Evolutionary conservation across 306 rosid genomes (phyloP).

Genomic region (Prunus mira): DNA sequence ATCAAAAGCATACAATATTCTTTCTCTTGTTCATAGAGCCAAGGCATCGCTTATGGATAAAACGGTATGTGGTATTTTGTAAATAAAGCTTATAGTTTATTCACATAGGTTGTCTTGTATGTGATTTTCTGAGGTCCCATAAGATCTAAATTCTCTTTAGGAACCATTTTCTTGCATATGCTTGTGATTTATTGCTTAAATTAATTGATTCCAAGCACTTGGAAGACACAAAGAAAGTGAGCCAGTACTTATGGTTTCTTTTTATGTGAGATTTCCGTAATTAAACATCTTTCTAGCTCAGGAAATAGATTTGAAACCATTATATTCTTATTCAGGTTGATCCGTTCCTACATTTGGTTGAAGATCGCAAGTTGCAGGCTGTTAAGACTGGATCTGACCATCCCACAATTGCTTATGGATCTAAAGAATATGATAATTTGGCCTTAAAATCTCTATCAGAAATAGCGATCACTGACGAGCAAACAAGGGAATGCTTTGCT

Average conservation of each 20-base stretch:
- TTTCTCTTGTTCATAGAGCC: constrained; percentile 47
- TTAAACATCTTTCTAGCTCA: constrained; percentile 9
- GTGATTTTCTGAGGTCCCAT: constrained; percentile 3
- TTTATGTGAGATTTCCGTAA: background rate
- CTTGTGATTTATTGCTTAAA: constrained; percentile 7
- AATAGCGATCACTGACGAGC: constrained; percentile 34
- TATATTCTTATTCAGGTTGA: constrained; percentile 54
- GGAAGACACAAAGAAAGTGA: background rate
- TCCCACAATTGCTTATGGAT: constrained; percentile 52
- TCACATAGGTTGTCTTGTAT: constrained; percentile 15
- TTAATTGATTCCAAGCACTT: background rate
- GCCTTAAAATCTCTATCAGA: constrained; percentile 52
- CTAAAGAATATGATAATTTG: constrained; percentile 64
- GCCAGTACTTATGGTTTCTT: constrained; percentile 5
- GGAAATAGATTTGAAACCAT: constrained; percentile 8
- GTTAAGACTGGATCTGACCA: constrained; percentile 34
- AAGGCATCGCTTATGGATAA: constrained; percentile 50
- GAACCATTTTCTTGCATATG: constrained; percentile 2
- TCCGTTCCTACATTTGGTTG: constrained; percentile 69
- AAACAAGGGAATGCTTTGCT: constrained; percentile 55
- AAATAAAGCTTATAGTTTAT: background rate
- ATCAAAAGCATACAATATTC: constrained; percentile 62
- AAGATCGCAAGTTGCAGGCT: constrained; percentile 66
- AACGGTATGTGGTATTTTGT: constrained; percentile 43
- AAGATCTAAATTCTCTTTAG: background rate